Percentiles rank a stretch among this genome's conserved stretches.
phyloP scores from a whole-genome alignment of 148 eudicot genomes.

The Pharnaceum exiguum region DNA sequence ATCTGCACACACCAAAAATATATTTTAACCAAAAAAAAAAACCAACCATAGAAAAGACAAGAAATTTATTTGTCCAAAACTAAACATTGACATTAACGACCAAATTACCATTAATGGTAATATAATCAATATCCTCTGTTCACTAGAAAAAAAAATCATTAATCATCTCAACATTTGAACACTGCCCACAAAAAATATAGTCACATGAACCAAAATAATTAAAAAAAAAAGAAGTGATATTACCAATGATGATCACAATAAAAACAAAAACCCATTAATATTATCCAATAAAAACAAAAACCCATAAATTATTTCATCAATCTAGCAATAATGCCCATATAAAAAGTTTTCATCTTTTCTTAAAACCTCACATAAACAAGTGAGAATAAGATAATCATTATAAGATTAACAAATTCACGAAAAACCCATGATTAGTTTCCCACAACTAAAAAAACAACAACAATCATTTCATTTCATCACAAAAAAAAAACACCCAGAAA shows the following conservation, averaged over 20 bases:
- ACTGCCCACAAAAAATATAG: constrained; percentile 7
- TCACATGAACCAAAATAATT: not conserved
- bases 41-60: not conserved
- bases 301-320: too few species aligned
- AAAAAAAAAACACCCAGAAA: not conserved
- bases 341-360: too few species aligned
- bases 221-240: not conserved
- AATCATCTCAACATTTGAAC: not conserved
- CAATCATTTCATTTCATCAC: not conserved
- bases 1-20: constrained; percentile 26
- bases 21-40: not conserved
- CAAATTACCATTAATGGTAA: not conserved
- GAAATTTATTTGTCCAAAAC: not conserved
- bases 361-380: too few species aligned
- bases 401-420: too few species aligned
- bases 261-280: not conserved
- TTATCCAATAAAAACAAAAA: not conserved
- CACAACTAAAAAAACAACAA: not conserved
- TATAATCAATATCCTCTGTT: not conserved
- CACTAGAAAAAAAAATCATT: not conserved
- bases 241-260: too few species aligned
- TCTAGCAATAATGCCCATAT: too few species aligned
- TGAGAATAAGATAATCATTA: too few species aligned
- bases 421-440: too few species aligned
- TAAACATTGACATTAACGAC: not conserved